Evolutionary conservation across 2,329 filamentous ascomycete species (phyloP), one percentile per base, ranked within the genome.

Genomic region (Venturia oleaginea): DNA sequence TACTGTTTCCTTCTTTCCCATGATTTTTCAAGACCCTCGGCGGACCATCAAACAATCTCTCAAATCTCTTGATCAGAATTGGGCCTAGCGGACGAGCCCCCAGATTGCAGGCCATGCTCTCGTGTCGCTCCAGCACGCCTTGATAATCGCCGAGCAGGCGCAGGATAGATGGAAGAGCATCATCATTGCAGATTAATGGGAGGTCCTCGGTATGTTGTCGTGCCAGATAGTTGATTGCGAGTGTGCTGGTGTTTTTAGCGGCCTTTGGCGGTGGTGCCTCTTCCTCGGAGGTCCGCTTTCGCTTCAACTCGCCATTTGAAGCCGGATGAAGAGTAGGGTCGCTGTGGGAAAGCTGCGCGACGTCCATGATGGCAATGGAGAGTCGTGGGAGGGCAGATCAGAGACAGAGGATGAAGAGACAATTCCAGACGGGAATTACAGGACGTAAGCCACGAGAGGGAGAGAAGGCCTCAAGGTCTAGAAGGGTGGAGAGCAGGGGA

Each of bases 31-130:
- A 81, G 65, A 86, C 82, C 37, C 82, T 86, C 66, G 92, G 91
- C 27, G 89, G 86, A 0, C 89, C 89, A 68, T 95, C 91, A 71
- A 96, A 96, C 64, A 93, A 82, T 63, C 89, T 84, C 74, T 96
- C 91, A 73, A 96, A 91, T 51, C 90, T 88, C 76, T 92, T 92
- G 70, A 96, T 85, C 67, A 96, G 78, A 62, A 92, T 90, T 30
- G 91, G 90, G 0, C 89, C 91, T 0, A 92, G 84, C 22, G 92
- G 87, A 69, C 91, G 89, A 64, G 90, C 91, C 70, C 91, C 91
- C 32, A 96, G 81, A 71, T 91, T 93, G 65, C 89, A 88, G 59
- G 91, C 92, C 70, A 96, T 85, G 74, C 89, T 93, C 77, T 96
- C 91, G 74, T 93, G 90, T 64, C 90, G 86, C 70, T 90, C 89